A percentile compares a stretch with the other conserved stretches of the same genome.
Conservation (phyloP, 1,284 basidiomycete genomes). For the Abortiporus biennis region DNA sequence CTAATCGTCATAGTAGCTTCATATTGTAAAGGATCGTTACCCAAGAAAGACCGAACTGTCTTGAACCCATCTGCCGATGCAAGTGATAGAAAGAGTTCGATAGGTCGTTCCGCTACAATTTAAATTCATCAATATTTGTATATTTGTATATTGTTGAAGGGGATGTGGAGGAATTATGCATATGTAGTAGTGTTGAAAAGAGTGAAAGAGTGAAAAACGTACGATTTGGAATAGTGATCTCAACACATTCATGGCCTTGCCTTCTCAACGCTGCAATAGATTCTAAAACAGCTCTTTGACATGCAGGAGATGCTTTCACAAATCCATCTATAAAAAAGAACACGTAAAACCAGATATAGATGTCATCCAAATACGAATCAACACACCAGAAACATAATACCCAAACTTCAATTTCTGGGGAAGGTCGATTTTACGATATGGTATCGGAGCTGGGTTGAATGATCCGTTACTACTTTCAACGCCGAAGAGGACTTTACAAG, state of each 20-base stretch:
- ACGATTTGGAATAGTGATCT: constrained; percentile 52
- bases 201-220: constrained; percentile 16
- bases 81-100: constrained; percentile 64
- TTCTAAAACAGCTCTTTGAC: constrained; percentile 73
- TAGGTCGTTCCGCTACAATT: constrained; percentile 41
- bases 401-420: constrained; percentile 62
- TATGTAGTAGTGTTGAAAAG: background rate
- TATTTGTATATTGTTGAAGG: no score
- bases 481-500: constrained; percentile 52
- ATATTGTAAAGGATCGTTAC: constrained; percentile 62
- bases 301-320: constrained; percentile 73
- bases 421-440: constrained; percentile 51
- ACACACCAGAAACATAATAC: constrained; percentile 58
- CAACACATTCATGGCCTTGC: constrained; percentile 75
- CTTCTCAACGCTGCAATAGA: constrained; percentile 61
- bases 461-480: constrained; percentile 32
- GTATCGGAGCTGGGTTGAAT: constrained; percentile 43
- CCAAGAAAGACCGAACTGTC: constrained; percentile 60
- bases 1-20: constrained; percentile 53
- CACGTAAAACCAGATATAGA: background rate
- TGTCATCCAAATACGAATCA: background rate
- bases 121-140: no score
- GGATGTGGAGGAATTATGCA: no score
- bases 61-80: constrained; percentile 75
- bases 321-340: constrained; percentile 43